phyloP scores from a whole-genome alignment of 495 filamentous ascomycete species.

The Clavariopsis aquatica region DNA sequence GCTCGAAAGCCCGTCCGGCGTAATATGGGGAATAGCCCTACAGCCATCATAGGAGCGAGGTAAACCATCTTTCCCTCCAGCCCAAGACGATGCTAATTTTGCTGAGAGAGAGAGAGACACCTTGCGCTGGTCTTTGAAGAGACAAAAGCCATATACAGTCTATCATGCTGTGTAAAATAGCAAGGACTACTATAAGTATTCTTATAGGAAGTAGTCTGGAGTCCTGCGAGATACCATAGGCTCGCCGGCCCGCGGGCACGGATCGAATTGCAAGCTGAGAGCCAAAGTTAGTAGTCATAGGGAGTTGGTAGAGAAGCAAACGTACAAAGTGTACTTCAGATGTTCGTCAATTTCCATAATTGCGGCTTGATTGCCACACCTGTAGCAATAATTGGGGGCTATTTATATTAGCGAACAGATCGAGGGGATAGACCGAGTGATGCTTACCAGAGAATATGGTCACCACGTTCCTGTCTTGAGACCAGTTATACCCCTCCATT shows the following conservation, averaged over 20 bases:
- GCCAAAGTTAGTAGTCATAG: conserved; percentile 7
- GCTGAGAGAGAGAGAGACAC: conserved; percentile 13
- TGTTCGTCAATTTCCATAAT: conserved; percentile 99
- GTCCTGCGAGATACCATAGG: conserved; percentile 98
- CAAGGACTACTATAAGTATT: neutral
- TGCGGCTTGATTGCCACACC: conserved; percentile 97
- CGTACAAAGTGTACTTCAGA: conserved; percentile 99
- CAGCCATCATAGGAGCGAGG: neutral
- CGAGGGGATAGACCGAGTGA: neutral
- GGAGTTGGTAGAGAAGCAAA: conserved; percentile 31
- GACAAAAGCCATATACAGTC: conserved; percentile 25
- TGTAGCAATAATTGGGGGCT: conserved; percentile 98
- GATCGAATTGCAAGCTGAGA: conserved; percentile 94
- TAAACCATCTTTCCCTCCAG: neutral
- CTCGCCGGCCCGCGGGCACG: conserved; percentile 93
- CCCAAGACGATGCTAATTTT: neutral
- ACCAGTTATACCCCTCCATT: conserved; percentile 99
- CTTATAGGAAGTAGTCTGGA: conserved; percentile 96
- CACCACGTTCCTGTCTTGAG: conserved; percentile 92
- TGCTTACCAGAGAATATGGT: conserved; percentile 94
- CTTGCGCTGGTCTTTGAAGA: conserved; percentile 6
- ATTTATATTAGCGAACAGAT: conserved; percentile 32
- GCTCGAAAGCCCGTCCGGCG: neutral
- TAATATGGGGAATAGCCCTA: neutral
- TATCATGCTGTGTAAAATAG: conserved; percentile 22